A percentile compares a stretch with the other conserved stretches of the same genome.
Conservation (phyloP, 768 basidiomycete species). For the Hemileccinum impolitum region DNA sequence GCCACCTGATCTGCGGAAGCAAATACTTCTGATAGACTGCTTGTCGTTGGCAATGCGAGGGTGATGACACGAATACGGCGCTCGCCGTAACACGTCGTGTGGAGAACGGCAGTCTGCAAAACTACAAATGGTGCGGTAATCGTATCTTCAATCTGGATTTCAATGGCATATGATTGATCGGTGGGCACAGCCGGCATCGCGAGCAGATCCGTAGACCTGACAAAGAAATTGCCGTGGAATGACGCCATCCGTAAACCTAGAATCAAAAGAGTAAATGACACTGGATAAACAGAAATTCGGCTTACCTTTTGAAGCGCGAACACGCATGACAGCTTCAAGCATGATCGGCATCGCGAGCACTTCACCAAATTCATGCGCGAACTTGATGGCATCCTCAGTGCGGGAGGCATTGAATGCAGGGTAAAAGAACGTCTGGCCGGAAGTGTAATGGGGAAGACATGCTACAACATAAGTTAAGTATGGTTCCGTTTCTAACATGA, state of each 20-base stretch:
- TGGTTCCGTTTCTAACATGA: background rate
- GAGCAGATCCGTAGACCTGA: conserved; percentile 92
- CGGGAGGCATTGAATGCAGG: conserved; percentile 95
- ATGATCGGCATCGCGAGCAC: conserved; percentile 92
- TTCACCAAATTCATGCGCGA: conserved; percentile 95
- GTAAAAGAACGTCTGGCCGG: conserved; percentile 97
- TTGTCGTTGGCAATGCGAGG: conserved; percentile 82
- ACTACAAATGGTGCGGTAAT: conserved; percentile 89
- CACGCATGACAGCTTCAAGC: conserved; percentile 96
- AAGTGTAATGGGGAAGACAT: conserved; percentile 93
- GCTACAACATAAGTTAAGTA: conserved; percentile 41
- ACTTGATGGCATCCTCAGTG: conserved; percentile 95
- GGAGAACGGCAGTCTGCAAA: conserved; percentile 90
- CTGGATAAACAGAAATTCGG: background rate
- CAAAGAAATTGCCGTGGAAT: conserved; percentile 99
- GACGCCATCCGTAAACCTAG: conserved; percentile 90
- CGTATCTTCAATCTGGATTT: conserved; percentile 93
- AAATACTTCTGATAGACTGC: conserved; percentile 84
- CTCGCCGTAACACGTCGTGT: conserved; percentile 92
- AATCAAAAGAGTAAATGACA: background rate
- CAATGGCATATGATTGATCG: conserved; percentile 94
- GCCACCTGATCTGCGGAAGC: conserved; percentile 89
- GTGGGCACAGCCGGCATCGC: conserved; percentile 96
- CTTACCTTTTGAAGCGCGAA: conserved; percentile 91
- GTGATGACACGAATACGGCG: conserved; percentile 91